phyloP scores from a whole-genome alignment of 1,284 basidiomycete genomes.

The Paramarasmius palmivorus region DNA sequence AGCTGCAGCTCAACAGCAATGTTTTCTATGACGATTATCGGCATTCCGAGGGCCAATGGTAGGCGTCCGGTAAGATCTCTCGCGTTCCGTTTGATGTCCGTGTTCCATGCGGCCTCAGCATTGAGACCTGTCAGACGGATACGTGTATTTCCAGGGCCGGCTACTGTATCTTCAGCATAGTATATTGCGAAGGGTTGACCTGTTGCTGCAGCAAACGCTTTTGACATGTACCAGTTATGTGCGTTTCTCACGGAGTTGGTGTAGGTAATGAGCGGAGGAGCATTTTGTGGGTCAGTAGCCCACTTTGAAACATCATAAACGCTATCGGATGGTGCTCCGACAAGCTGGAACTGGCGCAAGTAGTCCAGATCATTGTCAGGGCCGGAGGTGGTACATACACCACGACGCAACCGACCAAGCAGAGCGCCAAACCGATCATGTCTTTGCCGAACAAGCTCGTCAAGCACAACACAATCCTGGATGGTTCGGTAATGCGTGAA shows the following conservation, averaged over 20 bases:
- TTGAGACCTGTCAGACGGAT: conserved; percentile 2
- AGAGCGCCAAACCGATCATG: neutral
- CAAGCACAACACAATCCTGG: neutral
- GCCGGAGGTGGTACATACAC: neutral
- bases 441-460: conserved; percentile 5
- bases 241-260: conserved; percentile 10
- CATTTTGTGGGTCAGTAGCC: neutral
- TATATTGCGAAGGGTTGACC: conserved; percentile 1
- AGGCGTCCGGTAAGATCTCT: conserved; percentile 6
- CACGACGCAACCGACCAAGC: neutral
- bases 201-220: conserved; percentile 4
- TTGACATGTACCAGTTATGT: conserved; percentile 10
- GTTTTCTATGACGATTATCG: conserved; percentile 9
- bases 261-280: conserved; percentile 7
- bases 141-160: neutral
- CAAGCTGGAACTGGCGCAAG: neutral
- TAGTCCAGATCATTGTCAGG: neutral
- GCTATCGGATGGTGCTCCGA: neutral
- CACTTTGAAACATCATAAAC: neutral
- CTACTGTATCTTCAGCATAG: conserved; percentile 6
- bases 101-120: conserved; percentile 6
- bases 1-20: conserved; percentile 6
- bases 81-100: conserved; percentile 4
- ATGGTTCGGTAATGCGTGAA: neutral
- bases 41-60: conserved; percentile 7